A percentile compares a stretch with the other conserved stretches of the same genome.
Conservation (phyloP, 305 asterid species). For the Fraxinus sp. region DNA sequence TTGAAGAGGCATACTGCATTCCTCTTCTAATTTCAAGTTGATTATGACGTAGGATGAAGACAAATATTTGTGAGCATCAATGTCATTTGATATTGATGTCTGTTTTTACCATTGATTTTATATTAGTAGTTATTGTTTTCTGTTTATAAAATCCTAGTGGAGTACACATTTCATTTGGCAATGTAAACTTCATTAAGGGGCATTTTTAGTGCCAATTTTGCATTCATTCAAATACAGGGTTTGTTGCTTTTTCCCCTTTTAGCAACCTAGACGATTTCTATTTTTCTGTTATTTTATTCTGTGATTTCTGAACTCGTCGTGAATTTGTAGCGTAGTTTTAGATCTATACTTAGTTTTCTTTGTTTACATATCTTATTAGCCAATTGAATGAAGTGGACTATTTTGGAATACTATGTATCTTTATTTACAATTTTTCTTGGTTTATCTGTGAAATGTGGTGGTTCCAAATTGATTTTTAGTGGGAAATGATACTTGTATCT, state of each 20-base stretch:
- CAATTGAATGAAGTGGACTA: neutral
- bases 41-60: constrained; percentile 19
- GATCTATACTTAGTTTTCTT: neutral
- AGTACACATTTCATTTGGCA: neutral
- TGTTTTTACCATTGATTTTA: neutral
- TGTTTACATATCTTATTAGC: neutral
- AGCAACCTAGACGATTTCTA: neutral
- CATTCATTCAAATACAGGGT: neutral
- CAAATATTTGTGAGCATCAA: constrained; percentile 2
- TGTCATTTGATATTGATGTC: constrained; percentile 14
- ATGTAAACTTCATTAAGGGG: neutral
- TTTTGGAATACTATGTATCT: neutral
- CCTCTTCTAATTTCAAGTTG: constrained; percentile 25
- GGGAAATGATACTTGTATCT: neutral
- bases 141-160: neutral
- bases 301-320: neutral
- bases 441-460: neutral
- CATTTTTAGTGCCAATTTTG: neutral
- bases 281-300: neutral
- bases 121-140: neutral
- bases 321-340: neutral
- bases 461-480: constrained; percentile 3
- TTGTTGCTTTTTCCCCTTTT: neutral
- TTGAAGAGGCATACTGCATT: constrained; percentile 21
- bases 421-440: neutral